Percentiles rank a stretch among this genome's conserved stretches.
Conservation (phyloP, 2,329 filamentous ascomycete species). For the Penicillium vulpinum region DNA sequence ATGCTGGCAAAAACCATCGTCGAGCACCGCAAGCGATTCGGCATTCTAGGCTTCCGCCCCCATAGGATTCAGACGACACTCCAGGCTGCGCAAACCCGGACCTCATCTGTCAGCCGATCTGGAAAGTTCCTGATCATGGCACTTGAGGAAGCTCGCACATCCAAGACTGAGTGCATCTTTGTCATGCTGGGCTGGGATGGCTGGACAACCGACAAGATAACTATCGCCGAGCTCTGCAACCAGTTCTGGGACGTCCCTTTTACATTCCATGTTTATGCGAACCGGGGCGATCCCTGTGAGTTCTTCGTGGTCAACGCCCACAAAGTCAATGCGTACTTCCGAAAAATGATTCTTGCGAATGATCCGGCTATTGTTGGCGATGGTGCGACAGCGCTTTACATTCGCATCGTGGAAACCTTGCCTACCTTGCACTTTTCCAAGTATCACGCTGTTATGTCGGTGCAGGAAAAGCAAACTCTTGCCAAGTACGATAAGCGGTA, state of each 20-base stretch:
- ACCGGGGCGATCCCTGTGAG: not conserved
- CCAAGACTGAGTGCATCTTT: slow-evolving; percentile 1
- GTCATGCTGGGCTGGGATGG: slow-evolving; percentile 4
- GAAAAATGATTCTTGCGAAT: not conserved
- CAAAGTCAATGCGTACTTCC: not conserved
- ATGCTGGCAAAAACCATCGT: not conserved
- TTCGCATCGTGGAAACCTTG: slow-evolving; percentile 2
- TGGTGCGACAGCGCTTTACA: not conserved
- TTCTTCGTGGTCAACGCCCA: slow-evolving; percentile 5
- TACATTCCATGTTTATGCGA: slow-evolving; percentile 2
- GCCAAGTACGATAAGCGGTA: not conserved
- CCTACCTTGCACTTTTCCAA: not conserved
- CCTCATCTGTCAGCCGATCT: not conserved
- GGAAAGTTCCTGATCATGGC: not conserved
- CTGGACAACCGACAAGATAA: not conserved
- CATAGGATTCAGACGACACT: slow-evolving; percentile 5
- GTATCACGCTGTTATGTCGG: not conserved
- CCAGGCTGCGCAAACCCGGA: not conserved
- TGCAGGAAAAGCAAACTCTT: not conserved
- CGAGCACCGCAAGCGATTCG: slow-evolving; percentile 5
- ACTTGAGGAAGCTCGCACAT: slow-evolving; percentile 1
- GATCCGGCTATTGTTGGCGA: not conserved
- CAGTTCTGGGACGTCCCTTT: not conserved
- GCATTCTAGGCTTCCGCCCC: not conserved
- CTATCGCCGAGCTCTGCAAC: not conserved